Evolutionary conservation across 2,329 filamentous ascomycete genomes (phyloP), one percentile per base, ranked within the genome.

Genomic region (Phaeosphaeriaceae sp.): DNA sequence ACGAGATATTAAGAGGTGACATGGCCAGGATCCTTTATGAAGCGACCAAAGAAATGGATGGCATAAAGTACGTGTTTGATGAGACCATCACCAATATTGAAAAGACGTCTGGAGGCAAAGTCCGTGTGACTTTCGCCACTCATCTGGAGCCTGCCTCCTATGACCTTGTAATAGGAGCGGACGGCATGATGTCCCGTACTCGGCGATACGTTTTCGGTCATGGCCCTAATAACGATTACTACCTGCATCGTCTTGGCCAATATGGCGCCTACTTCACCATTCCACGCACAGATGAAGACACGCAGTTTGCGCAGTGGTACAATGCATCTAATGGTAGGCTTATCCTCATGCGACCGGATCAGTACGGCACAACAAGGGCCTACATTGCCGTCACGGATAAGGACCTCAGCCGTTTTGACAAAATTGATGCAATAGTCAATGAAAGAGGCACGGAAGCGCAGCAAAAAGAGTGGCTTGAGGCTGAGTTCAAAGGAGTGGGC

Each of bases 1-100:
- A 76, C 50, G 84, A 87, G 69, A 81, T 87, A 40, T 81, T 87
- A 76, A 74, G 83, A 7, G 82, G 80, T 0, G 80, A 84, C 43
- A 60, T 87, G n/a, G 76, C 77, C 3, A 66, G 71, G 9, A 70
- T 85, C 2, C 62, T 86, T 1, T 79, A 80, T 56, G 73, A 82
- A 12, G 69, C 67, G 1, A 75, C 70, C 42, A 45, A 54, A 17
- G 17, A 65, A 37, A 41, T 52, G 9, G 42, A 63, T 4, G 44
- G 65, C 4, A 64, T 74, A 7, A 58, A 64, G 13, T 72, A 74
- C 39, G 37, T 73, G 1, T 76, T 76, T 37, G 69, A 65, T n/a
- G 69, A 63, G 16, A 57, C 54, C 23, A 46, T 67, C 18, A 49
- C 52, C 11, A 58, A 56, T 3, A 63, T 77, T 6, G 61, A 73